A percentile compares a stretch with the other conserved stretches of the same genome.
phyloP scores from a whole-genome alignment of 2,329 filamentous ascomycete genomes.

The Dactylonectria macrodidyma region DNA sequence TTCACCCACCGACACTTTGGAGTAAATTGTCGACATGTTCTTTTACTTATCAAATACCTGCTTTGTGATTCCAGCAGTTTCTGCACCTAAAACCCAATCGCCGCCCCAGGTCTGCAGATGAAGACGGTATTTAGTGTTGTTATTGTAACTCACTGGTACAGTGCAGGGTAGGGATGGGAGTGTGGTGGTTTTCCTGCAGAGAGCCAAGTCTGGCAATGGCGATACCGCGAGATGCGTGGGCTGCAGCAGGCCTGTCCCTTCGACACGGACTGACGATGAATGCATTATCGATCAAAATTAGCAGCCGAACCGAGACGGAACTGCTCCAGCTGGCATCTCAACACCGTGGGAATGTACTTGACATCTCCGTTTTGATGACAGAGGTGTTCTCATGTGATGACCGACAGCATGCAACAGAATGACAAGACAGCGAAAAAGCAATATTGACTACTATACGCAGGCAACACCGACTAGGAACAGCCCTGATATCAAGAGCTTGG shows the following conservation, averaged over 20 bases:
- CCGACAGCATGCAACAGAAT: neutral
- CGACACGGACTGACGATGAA: neutral
- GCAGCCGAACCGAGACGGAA: neutral
- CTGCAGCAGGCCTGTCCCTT: neutral
- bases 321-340: neutral
- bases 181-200: slow-evolving; percentile 30
- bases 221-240: slow-evolving; percentile 1
- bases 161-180: slow-evolving; percentile 36
- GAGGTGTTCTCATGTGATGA: neutral
- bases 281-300: neutral
- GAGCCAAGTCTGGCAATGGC: slow-evolving; percentile 10
- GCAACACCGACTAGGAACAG: neutral
- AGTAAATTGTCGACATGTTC: slow-evolving; percentile 5
- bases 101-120: slow-evolving; percentile 10
- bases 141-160: slow-evolving; percentile 4
- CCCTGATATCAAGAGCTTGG: neutral
- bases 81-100: slow-evolving; percentile 5
- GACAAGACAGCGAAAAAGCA: neutral
- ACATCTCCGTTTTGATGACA: too few relatives aligned
- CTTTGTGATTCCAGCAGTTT: neutral
- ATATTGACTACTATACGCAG: neutral
- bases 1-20: neutral
- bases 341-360: too few relatives aligned
- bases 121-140: neutral
- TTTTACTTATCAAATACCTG: slow-evolving; percentile 7